Evolutionary conservation across 2,329 filamentous ascomycete species (phyloP), one percentile per base, ranked within the genome.

Genomic region (Penicillium sp.): DNA sequence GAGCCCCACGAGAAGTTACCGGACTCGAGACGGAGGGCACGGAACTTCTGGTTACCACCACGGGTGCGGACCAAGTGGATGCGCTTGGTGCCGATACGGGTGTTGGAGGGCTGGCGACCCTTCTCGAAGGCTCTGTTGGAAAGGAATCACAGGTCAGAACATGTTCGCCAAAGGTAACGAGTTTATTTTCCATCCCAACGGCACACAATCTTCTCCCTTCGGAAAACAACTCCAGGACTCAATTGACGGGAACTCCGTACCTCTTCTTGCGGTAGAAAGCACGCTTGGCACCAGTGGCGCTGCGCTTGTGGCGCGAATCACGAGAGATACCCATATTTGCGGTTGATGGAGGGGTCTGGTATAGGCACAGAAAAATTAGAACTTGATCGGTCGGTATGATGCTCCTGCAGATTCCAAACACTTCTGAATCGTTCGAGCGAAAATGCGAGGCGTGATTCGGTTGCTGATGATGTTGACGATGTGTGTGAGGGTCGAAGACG

Each of bases 1-100:
- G 91, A 96, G 73, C 90, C 92, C 94, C 94, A 99, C 72, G 92
- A 92, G 81, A 97, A 99, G 88, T 99, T 99, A 77, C 94, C 94
- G 65, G 90, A 87, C 77, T 99, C 94, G 81, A 99, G 89, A 81
- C 94, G 94, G 68, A 99, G 92, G 69, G 88, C 94, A 80, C 94
- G 92, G 89, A 95, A 96, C 85, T 99, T 99, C 83, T 89, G 90
- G 90, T 99, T 99, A 71, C 94, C 94, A 79, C 94, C 91, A 77
- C 92, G 92, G 74, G 90, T 95, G 80, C 91, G 92, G 80, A 96
- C 90, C 74, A 94, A 86, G 83, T 96, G 91, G 80, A 96, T 87
- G 78, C 91, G 88, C 89, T 96, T 96, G 76, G 87, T 75, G 73
- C 95, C 94, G 80, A 99, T 97, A 88, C 92, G 90, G 82, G 94